Conservation (phyloP, 2,329 filamentous ascomycete species). For the Exophiala calicioides region DNA sequence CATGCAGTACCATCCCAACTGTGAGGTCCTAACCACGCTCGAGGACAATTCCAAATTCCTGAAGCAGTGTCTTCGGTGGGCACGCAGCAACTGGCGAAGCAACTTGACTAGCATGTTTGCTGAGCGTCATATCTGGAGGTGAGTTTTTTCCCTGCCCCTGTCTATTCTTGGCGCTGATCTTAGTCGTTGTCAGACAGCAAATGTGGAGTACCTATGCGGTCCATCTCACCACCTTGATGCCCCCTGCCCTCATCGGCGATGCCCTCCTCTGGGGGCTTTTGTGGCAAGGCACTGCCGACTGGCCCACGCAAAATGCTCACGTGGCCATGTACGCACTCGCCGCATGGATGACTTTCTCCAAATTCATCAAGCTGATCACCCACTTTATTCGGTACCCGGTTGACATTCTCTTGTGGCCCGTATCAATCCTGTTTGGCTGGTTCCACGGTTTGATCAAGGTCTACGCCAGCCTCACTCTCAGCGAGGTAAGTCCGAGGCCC, state of each 20-base stretch:
- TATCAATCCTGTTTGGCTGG: constrained; percentile 90
- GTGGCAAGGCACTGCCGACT: constrained; percentile 66
- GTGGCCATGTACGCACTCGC: constrained; percentile 64
- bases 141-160: constrained; percentile 50
- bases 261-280: constrained; percentile 69
- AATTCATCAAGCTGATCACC: constrained; percentile 85
- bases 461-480: constrained; percentile 78
- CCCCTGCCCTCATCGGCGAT: constrained; percentile 79
- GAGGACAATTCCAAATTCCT: constrained; percentile 87
- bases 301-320: constrained; percentile 56
- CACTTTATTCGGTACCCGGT: constrained; percentile 82
- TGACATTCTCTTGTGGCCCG: constrained; percentile 75
- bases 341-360: constrained; percentile 81
- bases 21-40: constrained; percentile 87
- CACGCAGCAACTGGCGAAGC: constrained; percentile 95
- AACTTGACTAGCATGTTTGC: constrained; percentile 87
- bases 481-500: constrained; percentile 64
- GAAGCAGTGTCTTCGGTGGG: constrained; percentile 92
- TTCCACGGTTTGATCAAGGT: constrained; percentile 91
- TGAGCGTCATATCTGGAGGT: constrained; percentile 84
- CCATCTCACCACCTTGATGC: constrained; percentile 88
- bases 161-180: constrained; percentile 22
- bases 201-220: constrained; percentile 92
- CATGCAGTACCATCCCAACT: constrained; percentile 90
- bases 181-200: constrained; percentile 65